Evolutionary conservation across 2,329 filamentous ascomycete species (phyloP).

Genomic region (Cryphonectria parasitica): DNA sequence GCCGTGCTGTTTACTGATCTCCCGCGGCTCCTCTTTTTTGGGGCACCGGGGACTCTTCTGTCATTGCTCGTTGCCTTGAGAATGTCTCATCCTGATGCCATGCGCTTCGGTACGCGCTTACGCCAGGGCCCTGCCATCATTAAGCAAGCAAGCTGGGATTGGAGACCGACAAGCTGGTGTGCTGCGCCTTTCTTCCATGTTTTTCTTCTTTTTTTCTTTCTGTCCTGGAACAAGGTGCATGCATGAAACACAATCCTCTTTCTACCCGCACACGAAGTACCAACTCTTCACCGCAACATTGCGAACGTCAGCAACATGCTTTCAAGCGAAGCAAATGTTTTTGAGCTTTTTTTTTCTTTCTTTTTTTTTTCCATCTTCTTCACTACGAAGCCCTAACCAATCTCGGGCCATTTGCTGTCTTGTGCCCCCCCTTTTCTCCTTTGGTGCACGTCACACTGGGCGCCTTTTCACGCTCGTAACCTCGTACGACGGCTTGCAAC

Average conservation of each 20-base stretch:
- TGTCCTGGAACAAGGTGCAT: too few species aligned
- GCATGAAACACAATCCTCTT: background rate
- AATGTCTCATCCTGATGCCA: background rate
- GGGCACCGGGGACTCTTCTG: background rate
- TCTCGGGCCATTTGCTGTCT: background rate
- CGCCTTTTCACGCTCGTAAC: background rate
- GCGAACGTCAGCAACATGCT: background rate
- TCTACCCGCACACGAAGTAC: background rate
- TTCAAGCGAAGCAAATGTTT: background rate
- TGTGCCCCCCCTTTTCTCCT: background rate
- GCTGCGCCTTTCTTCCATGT: too few species aligned
- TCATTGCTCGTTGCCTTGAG: background rate
- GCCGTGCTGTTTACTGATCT: background rate
- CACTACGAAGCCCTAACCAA: background rate
- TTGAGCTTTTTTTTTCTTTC: background rate
- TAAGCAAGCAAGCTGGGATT: background rate
- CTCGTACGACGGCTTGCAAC: conserved; percentile 2
- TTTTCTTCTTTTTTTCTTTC: too few species aligned
- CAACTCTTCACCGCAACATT: conserved; percentile 4
- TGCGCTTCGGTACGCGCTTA: background rate
- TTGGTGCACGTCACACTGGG: conserved; percentile 3
- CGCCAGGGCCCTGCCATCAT: background rate
- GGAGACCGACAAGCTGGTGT: too few species aligned
- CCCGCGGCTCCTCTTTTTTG: background rate
- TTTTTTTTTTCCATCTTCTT: too few species aligned